A percentile compares a stretch with the other conserved stretches of the same genome.
These are phyloP conservation scores for Lactarius quietus DNA, from an alignment of 768 basidiomycete species.

Conservation along the genomic window DNA sequence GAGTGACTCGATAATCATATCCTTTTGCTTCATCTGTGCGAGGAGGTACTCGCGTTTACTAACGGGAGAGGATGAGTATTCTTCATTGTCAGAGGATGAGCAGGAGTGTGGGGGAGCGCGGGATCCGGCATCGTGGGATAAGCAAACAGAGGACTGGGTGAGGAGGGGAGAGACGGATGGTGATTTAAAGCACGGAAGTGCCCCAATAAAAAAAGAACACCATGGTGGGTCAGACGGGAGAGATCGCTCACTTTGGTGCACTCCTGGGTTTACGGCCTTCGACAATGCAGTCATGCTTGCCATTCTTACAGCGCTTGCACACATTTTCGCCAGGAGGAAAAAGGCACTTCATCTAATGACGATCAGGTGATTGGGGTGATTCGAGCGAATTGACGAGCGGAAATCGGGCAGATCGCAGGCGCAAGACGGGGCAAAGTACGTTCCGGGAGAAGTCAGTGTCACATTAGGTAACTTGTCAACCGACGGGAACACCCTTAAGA, in stretches of 20 bases:
- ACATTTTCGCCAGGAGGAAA: slow-evolving; percentile 69
- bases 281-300: slow-evolving; percentile 76
- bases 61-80: slow-evolving; percentile 31
- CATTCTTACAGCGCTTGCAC: slow-evolving; percentile 72
- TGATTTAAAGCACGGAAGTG: slow-evolving; percentile 30
- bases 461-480: neutral
- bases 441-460: slow-evolving; percentile 9
- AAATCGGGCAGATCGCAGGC: neutral
- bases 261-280: slow-evolving; percentile 78
- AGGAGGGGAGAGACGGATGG: slow-evolving; percentile 30
- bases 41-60: slow-evolving; percentile 87
- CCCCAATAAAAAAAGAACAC: slow-evolving; percentile 5
- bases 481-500: slow-evolving; percentile 58
- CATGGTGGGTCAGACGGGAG: slow-evolving; percentile 3
- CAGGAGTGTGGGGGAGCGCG: neutral
- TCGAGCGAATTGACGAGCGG: slow-evolving; percentile 8
- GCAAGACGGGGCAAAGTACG: neutral
- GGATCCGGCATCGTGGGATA: neutral
- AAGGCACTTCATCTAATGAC: slow-evolving; percentile 79
- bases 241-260: slow-evolving; percentile 70
- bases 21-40: slow-evolving; percentile 84
- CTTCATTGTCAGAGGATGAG: slow-evolving; percentile 24
- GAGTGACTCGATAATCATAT: slow-evolving; percentile 78
- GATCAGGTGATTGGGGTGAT: neutral
- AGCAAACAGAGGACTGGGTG: slow-evolving; percentile 28